phyloP scores from a whole-genome alignment of 2,329 filamentous ascomycete species.

The Gyromitra esculenta region DNA sequence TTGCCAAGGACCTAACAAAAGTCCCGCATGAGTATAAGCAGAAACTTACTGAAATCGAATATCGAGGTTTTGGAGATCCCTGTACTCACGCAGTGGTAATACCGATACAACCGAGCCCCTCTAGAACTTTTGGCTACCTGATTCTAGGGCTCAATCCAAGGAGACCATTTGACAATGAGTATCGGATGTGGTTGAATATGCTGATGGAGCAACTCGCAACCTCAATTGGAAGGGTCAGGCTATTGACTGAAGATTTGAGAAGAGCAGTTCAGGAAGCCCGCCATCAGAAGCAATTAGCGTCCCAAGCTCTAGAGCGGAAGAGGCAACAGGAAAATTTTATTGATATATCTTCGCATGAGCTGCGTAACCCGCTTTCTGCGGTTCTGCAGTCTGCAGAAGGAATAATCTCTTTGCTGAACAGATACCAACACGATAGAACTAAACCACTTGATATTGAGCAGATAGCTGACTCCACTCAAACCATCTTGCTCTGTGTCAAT shows the following conservation, averaged over 20 bases:
- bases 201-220: conserved; percentile 49
- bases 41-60: conserved; percentile 34
- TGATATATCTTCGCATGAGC: conserved; percentile 71
- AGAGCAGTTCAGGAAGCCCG: conserved; percentile 37
- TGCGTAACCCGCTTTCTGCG: conserved; percentile 78
- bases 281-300: conserved; percentile 55
- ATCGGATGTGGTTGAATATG: conserved; percentile 63
- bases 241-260: conserved; percentile 39
- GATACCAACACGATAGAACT: conserved; percentile 40
- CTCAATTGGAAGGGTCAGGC: conserved; percentile 41
- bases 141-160: conserved; percentile 81
- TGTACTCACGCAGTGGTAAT: conserved; percentile 78
- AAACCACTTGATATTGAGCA: conserved; percentile 58
- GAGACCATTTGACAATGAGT: conserved; percentile 81
- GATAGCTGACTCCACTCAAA: conserved; percentile 78
- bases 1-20: conserved; percentile 37
- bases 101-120: conserved; percentile 79
- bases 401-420: conserved; percentile 63
- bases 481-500: conserved; percentile 81
- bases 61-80: conserved; percentile 62
- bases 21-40: conserved; percentile 18
- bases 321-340: conserved; percentile 83
- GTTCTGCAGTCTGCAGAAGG: conserved; percentile 81
- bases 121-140: conserved; percentile 78
- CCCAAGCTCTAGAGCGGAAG: conserved; percentile 68